Evolutionary conservation across 148 eudicot genomes (phyloP).

Genomic region (Vaccinium macrocarpon): DNA sequence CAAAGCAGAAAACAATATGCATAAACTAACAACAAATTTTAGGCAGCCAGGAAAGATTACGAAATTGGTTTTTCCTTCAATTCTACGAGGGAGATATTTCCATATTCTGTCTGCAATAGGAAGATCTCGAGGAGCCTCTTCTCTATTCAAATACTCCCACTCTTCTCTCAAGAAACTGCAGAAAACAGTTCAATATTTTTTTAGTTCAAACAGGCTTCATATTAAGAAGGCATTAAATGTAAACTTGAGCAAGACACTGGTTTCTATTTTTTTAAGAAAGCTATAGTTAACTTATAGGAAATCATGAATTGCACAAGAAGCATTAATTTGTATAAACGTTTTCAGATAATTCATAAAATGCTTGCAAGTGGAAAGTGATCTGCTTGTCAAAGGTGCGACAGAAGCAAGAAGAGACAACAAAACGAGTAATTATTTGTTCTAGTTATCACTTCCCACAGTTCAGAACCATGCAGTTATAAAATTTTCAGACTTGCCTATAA

Average conservation of each 20-base stretch:
- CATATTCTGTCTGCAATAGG: slow-evolving; percentile 48
- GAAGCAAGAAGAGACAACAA: background rate
- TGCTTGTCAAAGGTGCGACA: slow-evolving; percentile 12
- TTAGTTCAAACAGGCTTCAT: background rate
- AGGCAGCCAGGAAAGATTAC: slow-evolving; percentile 30
- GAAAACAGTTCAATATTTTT: slow-evolving; percentile 4
- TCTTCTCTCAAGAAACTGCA: slow-evolving; percentile 67
- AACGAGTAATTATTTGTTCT: background rate
- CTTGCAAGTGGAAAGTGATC: background rate
- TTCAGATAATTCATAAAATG: background rate
- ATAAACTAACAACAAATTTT: background rate
- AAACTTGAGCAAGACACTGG: background rate
- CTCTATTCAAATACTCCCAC: slow-evolving; percentile 50
- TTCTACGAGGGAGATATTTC: slow-evolving; percentile 46
- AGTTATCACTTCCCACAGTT: background rate
- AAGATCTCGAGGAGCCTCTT: slow-evolving; percentile 30
- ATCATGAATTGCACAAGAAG: background rate
- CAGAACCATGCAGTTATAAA: background rate
- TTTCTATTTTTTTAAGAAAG: background rate
- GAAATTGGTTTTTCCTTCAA: slow-evolving; percentile 39
- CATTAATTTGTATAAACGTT: background rate
- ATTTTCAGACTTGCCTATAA: background rate
- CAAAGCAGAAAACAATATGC: background rate
- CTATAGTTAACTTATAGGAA: background rate
- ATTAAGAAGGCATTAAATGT: slow-evolving; percentile 8